phyloP scores from a whole-genome alignment of 441 rosid genomes.

The Aquilaria agallochum region DNA sequence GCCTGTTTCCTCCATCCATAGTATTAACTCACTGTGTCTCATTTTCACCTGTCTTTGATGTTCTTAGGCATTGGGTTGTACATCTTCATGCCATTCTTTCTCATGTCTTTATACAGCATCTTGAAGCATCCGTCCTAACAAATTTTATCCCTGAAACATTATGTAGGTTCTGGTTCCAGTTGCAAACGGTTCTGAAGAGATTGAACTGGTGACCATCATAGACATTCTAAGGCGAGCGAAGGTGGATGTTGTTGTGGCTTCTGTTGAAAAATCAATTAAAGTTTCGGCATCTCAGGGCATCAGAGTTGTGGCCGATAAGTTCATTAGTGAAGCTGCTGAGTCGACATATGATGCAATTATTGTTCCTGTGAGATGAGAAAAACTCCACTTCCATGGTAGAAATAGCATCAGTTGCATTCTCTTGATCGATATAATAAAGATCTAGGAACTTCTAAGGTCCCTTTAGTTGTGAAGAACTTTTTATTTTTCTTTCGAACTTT shows the following conservation, averaged over 20 bases:
- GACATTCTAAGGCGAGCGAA: conserved; percentile 87
- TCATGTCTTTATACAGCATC: background rate
- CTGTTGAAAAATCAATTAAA: conserved; percentile 61
- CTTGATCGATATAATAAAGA: conserved; percentile 1
- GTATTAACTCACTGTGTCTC: no score
- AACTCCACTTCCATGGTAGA: background rate
- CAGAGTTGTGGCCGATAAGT: conserved; percentile 73
- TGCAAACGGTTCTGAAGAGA: conserved; percentile 85
- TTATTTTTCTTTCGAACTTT: no score
- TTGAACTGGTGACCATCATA: conserved; percentile 64
- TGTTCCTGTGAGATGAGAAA: conserved; percentile 72
- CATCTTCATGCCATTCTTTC: no score
- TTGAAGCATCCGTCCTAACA: background rate
- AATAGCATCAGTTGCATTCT: conserved; percentile 10
- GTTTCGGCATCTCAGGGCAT: conserved; percentile 75
- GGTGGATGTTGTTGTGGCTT: conserved; percentile 79
- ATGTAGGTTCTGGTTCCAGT: conserved; percentile 81
- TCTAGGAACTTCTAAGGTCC: background rate
- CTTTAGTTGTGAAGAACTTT: no score
- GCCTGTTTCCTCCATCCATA: no score
- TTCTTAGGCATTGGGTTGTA: no score
- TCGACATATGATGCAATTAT: conserved; percentile 65
- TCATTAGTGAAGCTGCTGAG: conserved; percentile 56
- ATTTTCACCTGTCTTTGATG: no score
- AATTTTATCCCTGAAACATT: conserved; percentile 16